Conservation (phyloP, 1,284 basidiomycete genomes). For the Wallemia ichthyophaga region DNA sequence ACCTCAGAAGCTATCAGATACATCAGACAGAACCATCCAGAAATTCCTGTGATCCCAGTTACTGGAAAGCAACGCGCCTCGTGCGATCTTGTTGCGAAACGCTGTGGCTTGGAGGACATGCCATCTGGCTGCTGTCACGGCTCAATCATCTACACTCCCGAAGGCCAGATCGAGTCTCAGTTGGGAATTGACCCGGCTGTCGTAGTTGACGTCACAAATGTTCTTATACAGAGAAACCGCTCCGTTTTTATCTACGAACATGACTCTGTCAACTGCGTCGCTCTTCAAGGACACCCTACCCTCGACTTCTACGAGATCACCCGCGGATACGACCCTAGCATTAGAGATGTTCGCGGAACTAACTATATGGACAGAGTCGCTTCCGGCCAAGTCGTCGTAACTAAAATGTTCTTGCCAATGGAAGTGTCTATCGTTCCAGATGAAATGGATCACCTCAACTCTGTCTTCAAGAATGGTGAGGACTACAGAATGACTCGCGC, state of each 20-base stretch:
- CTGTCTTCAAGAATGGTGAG: slow-evolving; percentile 6
- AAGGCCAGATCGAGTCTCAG: slow-evolving; percentile 7
- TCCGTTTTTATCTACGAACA: slow-evolving; percentile 9
- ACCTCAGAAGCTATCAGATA: slow-evolving; percentile 7
- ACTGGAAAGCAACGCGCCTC: slow-evolving; percentile 9
- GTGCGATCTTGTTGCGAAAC: slow-evolving; percentile 5
- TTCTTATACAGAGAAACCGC: slow-evolving; percentile 9
- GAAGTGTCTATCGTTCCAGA: neutral
- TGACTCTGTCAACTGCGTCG: slow-evolving; percentile 9
- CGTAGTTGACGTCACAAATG: slow-evolving; percentile 7
- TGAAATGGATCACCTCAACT: slow-evolving; percentile 7
- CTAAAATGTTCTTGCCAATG: slow-evolving; percentile 4
- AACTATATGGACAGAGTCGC: slow-evolving; percentile 8
- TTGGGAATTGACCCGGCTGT: slow-evolving; percentile 7
- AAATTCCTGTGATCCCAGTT: slow-evolving; percentile 9
- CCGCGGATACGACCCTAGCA: slow-evolving; percentile 8
- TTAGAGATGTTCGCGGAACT: slow-evolving; percentile 7
- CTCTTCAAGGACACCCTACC: slow-evolving; percentile 8
- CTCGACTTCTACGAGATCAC: slow-evolving; percentile 9
- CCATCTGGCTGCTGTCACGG: slow-evolving; percentile 9
- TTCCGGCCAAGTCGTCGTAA: slow-evolving; percentile 6
- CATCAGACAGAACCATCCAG: slow-evolving; percentile 7
- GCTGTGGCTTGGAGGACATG: slow-evolving; percentile 6
- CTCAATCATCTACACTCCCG: slow-evolving; percentile 9
- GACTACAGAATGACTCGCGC: slow-evolving; percentile 9